phyloP scores from a whole-genome alignment of 495 filamentous ascomycete genomes.

The Achaetomiella virescens region DNA sequence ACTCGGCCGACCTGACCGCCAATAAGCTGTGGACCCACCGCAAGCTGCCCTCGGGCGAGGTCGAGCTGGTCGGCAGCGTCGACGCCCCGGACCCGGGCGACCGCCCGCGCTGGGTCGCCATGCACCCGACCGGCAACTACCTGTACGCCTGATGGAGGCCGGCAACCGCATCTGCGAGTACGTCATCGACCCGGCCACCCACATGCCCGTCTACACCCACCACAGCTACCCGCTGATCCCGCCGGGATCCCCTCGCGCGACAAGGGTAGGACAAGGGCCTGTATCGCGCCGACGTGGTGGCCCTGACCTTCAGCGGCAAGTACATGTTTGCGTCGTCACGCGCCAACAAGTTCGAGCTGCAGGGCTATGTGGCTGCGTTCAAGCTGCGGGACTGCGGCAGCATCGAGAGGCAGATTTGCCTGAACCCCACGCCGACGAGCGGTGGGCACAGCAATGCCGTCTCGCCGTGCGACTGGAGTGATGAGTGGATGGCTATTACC shows the following conservation, averaged over 20 bases:
- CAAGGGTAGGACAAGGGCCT: constrained; percentile 35
- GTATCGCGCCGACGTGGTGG: constrained; percentile 75
- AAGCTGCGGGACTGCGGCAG: constrained; percentile 60
- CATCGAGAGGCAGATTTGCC: constrained; percentile 67
- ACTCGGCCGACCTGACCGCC: constrained; percentile 75
- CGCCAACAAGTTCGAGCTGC: constrained; percentile 65
- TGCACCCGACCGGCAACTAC: constrained; percentile 68
- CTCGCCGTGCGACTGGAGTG: constrained; percentile 69
- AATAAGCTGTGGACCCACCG: constrained; percentile 84
- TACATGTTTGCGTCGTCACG: constrained; percentile 79
- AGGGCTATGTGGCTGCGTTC: constrained; percentile 76
- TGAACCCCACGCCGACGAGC: constrained; percentile 78
- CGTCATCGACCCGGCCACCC: constrained; percentile 66
- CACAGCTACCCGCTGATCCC: constrained; percentile 72
- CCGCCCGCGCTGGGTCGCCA: constrained; percentile 79
- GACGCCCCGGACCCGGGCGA: constrained; percentile 64
- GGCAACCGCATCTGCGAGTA: constrained; percentile 76
- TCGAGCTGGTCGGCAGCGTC: constrained; percentile 61
- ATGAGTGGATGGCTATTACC: constrained; percentile 79
- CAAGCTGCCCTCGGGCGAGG: constrained; percentile 57
- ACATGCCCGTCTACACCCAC: constrained; percentile 76
- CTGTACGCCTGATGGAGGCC: constrained; percentile 81
- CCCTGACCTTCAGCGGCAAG: constrained; percentile 55
- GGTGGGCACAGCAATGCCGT: constrained; percentile 83
- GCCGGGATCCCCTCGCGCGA: constrained; percentile 48